These are phyloP conservation scores for maize (Zea mays) DNA, from an alignment of 176 grass and related monocot species.

Conservation along the genomic window Zm-B73-REFERENCE-NAM-5.0 NC_050097.1:241452501-241453000, in stretches of 20 bases:
- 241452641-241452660: constrained; percentile 65
- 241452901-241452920: background rate
- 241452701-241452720: constrained; percentile 83
- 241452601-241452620: constrained; percentile 66
- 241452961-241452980: constrained; percentile 4
- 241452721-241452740: constrained; percentile 79
- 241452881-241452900: constrained; percentile 38
- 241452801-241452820: constrained; percentile 70
- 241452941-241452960: background rate
- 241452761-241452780: constrained; percentile 76
- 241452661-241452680: constrained; percentile 62
- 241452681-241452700: constrained; percentile 85
- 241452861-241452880: background rate
- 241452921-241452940: background rate
- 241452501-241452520: constrained; percentile 25
- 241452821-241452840: constrained; percentile 82
- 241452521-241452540: constrained; percentile 7
- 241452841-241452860: constrained; percentile 20
- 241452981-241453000: background rate
- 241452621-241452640: constrained; percentile 58
- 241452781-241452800: constrained; percentile 74
- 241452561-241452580: constrained; percentile 14
- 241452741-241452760: constrained; percentile 85
- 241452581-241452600: background rate
- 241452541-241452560: background rate